phyloP scores from a whole-genome alignment of 768 basidiomycete genomes.

The Pleurotus eryngii region DNA sequence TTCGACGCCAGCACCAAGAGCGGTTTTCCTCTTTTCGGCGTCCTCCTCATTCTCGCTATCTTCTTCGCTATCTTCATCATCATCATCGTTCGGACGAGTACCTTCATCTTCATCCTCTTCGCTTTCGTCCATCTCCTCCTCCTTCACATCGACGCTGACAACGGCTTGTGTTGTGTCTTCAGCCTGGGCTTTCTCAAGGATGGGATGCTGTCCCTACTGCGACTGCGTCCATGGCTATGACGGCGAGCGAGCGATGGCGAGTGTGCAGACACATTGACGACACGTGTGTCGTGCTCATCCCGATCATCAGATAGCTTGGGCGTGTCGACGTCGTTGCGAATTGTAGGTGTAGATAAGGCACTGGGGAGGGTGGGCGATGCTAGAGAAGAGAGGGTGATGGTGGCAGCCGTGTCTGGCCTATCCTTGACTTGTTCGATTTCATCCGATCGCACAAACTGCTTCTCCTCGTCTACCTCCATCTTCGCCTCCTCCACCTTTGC shows the following conservation, averaged over 20 bases:
- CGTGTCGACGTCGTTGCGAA: background rate
- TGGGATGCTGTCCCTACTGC: conserved; percentile 15
- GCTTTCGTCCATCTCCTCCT: conserved; percentile 16
- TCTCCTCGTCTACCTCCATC: conserved; percentile 3
- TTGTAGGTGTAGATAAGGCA: background rate
- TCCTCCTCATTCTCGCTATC: conserved; percentile 26
- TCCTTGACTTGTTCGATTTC: conserved; percentile 5
- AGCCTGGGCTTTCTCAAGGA: conserved; percentile 20
- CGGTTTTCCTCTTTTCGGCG: conserved; percentile 27
- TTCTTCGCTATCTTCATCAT: conserved; percentile 12
- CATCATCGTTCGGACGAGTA: background rate
- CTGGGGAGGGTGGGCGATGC: background rate
- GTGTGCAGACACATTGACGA: conserved; percentile 32
- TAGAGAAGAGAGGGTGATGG: background rate
- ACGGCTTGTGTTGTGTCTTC: background rate
- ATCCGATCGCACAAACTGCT: background rate
- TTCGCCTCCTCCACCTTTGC: conserved; percentile 8
- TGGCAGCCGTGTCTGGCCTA: background rate
- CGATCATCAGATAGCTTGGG: conserved; percentile 13
- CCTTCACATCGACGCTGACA: conserved; percentile 13
- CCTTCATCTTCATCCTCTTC: conserved; percentile 18
- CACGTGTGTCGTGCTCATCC: conserved; percentile 29
- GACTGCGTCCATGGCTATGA: conserved; percentile 14
- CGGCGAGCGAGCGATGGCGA: conserved; percentile 11
- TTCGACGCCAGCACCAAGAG: conserved; percentile 46